Conservation (phyloP, 129 eudicot species). For the Calendula officinalis region DNA sequence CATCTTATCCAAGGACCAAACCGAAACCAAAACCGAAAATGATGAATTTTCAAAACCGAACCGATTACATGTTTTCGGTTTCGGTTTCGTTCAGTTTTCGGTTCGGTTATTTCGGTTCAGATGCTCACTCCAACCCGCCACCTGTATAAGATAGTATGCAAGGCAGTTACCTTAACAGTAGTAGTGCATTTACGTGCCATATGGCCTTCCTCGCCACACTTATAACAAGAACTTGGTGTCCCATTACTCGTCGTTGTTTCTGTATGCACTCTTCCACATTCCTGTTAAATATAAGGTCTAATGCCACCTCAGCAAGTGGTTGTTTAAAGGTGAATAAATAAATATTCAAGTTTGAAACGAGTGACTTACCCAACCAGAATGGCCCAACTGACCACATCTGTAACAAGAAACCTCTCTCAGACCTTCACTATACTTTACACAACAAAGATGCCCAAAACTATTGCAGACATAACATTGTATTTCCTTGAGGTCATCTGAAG, state of each 20-base stretch:
- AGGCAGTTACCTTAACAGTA: conserved; percentile 43
- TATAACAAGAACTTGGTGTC: conserved; percentile 13
- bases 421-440: conserved; percentile 44
- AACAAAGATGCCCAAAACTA: conserved; percentile 86
- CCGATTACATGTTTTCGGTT: no score
- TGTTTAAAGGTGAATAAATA: not conserved
- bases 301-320: not conserved
- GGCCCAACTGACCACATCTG: conserved; percentile 89
- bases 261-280: conserved; percentile 45
- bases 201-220: conserved; percentile 16
- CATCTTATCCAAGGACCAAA: no score
- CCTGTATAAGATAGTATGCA: not conserved
- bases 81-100: no score
- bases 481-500: conserved; percentile 82
- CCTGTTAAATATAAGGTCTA: conserved; percentile 30
- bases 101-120: no score
- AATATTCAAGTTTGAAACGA: not conserved
- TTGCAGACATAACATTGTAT: conserved; percentile 85
- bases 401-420: conserved; percentile 72
- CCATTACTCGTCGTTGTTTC: conserved; percentile 42
- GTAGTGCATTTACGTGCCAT: conserved; percentile 57
- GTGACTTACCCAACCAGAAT: conserved; percentile 77
- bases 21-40: no score
- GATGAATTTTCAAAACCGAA: no score
- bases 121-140: no score